These are phyloP conservation scores for Schwanniomyces yamadae DNA, from an alignment of 805 yeast genomes.

Conservation along the genomic window DNA sequence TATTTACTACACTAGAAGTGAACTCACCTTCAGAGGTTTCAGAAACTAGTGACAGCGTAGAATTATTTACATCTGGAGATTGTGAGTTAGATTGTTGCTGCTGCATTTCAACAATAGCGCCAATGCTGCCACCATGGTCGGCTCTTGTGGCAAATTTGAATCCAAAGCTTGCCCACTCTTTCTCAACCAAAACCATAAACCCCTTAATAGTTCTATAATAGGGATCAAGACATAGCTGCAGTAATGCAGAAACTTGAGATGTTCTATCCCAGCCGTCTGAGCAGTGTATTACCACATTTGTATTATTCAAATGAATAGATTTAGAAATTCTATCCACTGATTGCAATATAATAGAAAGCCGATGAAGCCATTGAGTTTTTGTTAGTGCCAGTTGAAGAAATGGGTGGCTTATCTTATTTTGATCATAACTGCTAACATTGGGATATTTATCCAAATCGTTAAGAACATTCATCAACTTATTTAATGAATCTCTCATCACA, in stretches of 20 bases:
- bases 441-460: conserved; percentile 67
- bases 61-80: conserved; percentile 3
- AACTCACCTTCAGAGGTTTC: conserved; percentile 10
- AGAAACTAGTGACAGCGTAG: conserved; percentile 4
- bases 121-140: conserved; percentile 64
- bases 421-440: conserved; percentile 12
- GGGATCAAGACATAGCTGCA: conserved; percentile 88
- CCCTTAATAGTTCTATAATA: conserved; percentile 86
- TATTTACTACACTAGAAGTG: conserved; percentile 2
- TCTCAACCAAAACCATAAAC: conserved; percentile 79
- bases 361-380: conserved; percentile 77
- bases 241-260: conserved; percentile 79
- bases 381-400: conserved; percentile 50
- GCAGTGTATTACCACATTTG: conserved; percentile 86
- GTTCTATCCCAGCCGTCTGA: conserved; percentile 99
- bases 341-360: conserved; percentile 63
- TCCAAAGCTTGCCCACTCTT: conserved; percentile 96
- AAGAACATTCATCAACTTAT: conserved; percentile 58
- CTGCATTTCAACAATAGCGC: conserved; percentile 29
- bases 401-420: conserved; percentile 13
- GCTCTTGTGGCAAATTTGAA: conserved; percentile 83
- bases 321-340: conserved; percentile 77
- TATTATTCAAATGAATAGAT: conserved; percentile 77
- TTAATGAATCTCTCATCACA: conserved; percentile 84
- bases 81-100: neutral